phyloP scores from a whole-genome alignment of 176 grass and related monocot genomes.

The Ensete glaucum region DNA sequence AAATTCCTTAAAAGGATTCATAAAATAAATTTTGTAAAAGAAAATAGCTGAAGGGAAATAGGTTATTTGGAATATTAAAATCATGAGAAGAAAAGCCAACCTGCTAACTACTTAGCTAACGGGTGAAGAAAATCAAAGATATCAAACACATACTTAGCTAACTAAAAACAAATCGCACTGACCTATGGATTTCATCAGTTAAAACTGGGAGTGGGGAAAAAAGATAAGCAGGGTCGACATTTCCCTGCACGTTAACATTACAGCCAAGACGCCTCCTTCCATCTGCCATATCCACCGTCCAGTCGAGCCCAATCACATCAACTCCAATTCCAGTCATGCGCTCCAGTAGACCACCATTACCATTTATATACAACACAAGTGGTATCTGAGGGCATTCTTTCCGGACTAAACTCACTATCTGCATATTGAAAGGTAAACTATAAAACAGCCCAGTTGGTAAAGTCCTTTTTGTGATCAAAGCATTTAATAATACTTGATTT shows the following conservation, averaged over 20 bases:
- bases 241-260: slow-evolving; percentile 79
- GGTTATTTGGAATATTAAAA: background rate
- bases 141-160: background rate
- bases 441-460: slow-evolving; percentile 3
- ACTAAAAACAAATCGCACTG: slow-evolving; percentile 18
- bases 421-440: slow-evolving; percentile 28
- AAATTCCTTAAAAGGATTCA: too few relatives aligned
- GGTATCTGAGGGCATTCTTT: slow-evolving; percentile 74
- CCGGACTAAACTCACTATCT: slow-evolving; percentile 84
- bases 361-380: slow-evolving; percentile 91
- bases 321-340: slow-evolving; percentile 76
- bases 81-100: background rate
- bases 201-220: slow-evolving; percentile 68
- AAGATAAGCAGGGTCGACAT: slow-evolving; percentile 81
- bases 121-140: background rate
- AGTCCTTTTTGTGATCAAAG: background rate
- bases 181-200: slow-evolving; percentile 96
- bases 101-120: background rate
- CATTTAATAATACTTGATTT: background rate
- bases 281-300: slow-evolving; percentile 97
- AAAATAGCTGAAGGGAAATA: too few relatives aligned
- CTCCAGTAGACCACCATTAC: slow-evolving; percentile 88
- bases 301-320: slow-evolving; percentile 96
- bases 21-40: too few relatives aligned
- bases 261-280: slow-evolving; percentile 77